phyloP scores from a whole-genome alignment of 129 eudicot species.

The Pulicaria dysenterica region DNA sequence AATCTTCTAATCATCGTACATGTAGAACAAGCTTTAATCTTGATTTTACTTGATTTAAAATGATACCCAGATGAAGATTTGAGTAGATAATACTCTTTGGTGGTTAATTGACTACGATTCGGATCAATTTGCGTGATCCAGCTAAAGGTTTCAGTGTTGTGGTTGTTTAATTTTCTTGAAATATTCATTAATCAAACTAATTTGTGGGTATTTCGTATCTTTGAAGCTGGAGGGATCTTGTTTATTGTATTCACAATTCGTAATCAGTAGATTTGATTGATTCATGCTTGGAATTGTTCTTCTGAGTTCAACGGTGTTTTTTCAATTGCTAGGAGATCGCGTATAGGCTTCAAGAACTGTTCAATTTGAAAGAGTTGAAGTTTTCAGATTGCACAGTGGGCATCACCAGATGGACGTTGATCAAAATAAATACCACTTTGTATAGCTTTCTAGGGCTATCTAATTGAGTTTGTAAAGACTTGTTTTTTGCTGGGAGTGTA shows the following conservation, averaged over 20 bases:
- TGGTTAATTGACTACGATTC: conserved; percentile 27
- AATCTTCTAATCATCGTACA: conserved; percentile 23
- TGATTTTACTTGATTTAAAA: conserved; percentile 21
- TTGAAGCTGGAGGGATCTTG: conserved; percentile 16
- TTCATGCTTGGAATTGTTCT: conserved; percentile 22
- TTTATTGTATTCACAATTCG: conserved; percentile 9
- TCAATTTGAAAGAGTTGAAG: conserved; percentile 38
- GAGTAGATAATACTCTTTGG: conserved; percentile 19
- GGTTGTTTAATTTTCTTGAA: conserved; percentile 8
- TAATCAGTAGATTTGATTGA: conserved; percentile 26
- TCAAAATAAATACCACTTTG: conserved; percentile 31
- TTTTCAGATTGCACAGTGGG: conserved; percentile 23
- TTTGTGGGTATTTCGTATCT: conserved; percentile 28
- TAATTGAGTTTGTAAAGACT: conserved; percentile 15
- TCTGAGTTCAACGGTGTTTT: conserved; percentile 10
- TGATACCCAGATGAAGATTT: conserved; percentile 35
- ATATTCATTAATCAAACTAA: neutral
- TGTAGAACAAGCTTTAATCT: conserved; percentile 11
- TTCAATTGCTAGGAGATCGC: conserved; percentile 1
- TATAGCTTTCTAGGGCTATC: conserved; percentile 34
- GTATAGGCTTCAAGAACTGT: conserved; percentile 24
- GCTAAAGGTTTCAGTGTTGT: conserved; percentile 15
- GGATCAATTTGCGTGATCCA: conserved; percentile 37
- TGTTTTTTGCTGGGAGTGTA: conserved; percentile 24
- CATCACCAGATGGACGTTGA: conserved; percentile 32